Evolutionary conservation across 768 basidiomycete species (phyloP).

Genomic region (Mycena alexandri): DNA sequence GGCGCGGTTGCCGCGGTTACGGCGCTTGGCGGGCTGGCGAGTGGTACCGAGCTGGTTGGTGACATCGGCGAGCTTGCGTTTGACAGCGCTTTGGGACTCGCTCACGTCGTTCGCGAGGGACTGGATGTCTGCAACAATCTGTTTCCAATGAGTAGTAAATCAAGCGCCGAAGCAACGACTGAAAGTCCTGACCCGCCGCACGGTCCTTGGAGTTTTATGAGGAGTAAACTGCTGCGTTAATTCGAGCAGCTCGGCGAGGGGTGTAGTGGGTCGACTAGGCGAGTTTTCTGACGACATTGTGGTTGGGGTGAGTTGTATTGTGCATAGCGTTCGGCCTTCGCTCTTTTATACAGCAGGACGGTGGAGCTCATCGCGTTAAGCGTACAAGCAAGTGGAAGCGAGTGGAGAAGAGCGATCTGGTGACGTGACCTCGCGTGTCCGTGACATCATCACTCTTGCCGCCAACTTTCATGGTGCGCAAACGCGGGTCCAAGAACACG

Average conservation of each 20-base stretch:
- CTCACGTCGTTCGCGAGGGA: background rate
- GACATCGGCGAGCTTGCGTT: too few species aligned
- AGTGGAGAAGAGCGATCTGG: too few species aligned
- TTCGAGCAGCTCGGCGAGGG: background rate
- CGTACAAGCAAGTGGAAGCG: background rate
- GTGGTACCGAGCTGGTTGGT: background rate
- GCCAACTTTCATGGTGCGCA: background rate
- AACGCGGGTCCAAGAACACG: slow-evolving; percentile 3
- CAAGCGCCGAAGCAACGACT: background rate
- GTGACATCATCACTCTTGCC: slow-evolving; percentile 8
- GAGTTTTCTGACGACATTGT: slow-evolving; percentile 7
- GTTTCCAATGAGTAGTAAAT: background rate
- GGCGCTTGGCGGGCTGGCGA: slow-evolving; percentile 5
- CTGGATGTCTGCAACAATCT: slow-evolving; percentile 10
- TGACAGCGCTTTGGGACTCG: background rate
- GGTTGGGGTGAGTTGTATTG: background rate
- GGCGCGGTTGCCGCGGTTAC: slow-evolving; percentile 5
- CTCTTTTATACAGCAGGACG: background rate
- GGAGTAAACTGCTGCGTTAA: slow-evolving; percentile 10
- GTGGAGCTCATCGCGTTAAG: slow-evolving; percentile 7
- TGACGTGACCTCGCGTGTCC: background rate
- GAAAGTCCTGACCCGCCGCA: slow-evolving; percentile 1
- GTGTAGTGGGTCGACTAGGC: slow-evolving; percentile 3
- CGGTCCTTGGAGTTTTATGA: background rate
- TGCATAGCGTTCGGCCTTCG: background rate